These are phyloP conservation scores for Sugiyamaella novakii DNA, from an alignment of 1,139 yeast species.

Conservation along the genomic window DNA sequence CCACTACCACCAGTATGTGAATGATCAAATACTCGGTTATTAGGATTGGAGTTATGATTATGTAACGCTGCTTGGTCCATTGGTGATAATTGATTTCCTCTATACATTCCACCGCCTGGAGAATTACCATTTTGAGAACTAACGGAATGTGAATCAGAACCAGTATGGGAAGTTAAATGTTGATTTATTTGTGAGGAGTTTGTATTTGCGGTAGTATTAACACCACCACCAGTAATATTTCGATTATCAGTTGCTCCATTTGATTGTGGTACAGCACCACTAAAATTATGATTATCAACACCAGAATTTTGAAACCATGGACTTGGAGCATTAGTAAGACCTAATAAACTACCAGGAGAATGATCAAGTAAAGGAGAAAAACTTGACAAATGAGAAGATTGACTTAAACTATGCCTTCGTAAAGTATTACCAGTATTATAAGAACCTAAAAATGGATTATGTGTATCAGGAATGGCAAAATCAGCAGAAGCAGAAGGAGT, in stretches of 20 bases:
- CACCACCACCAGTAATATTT: not conserved
- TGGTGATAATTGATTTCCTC: conserved; percentile 7
- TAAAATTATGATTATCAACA: conserved; percentile 15
- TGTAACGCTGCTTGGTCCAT: conserved; percentile 12
- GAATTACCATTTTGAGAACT: conserved; percentile 13
- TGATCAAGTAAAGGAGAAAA: conserved; percentile 22
- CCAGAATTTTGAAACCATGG: conserved; percentile 20
- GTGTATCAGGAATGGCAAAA: conserved; percentile 9
- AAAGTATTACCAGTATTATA: conserved; percentile 6
- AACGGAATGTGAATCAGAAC: conserved; percentile 10
- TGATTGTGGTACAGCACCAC: conserved; percentile 8
- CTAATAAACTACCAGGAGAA: conserved; percentile 20
- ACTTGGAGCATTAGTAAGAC: conserved; percentile 18
- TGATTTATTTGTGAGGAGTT: too few species aligned
- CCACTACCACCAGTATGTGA: conserved; percentile 11
- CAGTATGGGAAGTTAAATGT: too few species aligned
- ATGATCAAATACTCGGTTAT: conserved; percentile 9
- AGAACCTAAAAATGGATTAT: conserved; percentile 14
- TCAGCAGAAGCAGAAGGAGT: conserved; percentile 5
- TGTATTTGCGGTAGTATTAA: too few species aligned
- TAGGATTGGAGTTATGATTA: not conserved
- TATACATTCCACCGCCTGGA: conserved; percentile 4
- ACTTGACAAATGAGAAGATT: conserved; percentile 11
- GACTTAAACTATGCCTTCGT: conserved; percentile 17
- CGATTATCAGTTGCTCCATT: not conserved